A percentile compares a stretch with the other conserved stretches of the same genome.
Conservation (phyloP, 257 asterid species). For the Salvia rosmarinus region DNA sequence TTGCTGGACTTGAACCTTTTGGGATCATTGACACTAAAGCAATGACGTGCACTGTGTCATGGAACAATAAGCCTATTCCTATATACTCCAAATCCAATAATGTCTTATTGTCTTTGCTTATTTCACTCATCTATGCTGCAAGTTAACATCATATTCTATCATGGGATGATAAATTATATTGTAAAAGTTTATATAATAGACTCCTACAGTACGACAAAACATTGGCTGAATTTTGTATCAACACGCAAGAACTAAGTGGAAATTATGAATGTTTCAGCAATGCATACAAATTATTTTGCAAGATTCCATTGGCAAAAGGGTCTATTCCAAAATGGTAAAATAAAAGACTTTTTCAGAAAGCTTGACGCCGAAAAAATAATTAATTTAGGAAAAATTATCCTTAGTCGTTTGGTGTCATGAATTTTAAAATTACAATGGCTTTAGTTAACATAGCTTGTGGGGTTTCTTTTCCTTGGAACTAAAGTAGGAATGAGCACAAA, state of each 20-base stretch:
- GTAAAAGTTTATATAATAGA: no score
- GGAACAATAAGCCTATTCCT: no score
- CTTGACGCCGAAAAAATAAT: neutral
- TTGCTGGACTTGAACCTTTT: no score
- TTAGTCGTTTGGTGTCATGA: neutral
- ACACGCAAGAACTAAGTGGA: neutral
- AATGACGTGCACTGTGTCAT: no score
- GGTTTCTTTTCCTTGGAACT: slow-evolving; percentile 7
- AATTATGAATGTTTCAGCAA: neutral
- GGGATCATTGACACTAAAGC: neutral
- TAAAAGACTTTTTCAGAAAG: no score
- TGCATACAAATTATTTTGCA: neutral
- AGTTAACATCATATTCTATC: no score
- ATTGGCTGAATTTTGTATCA: neutral
- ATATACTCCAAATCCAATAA: neutral
- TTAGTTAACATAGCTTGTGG: no score
- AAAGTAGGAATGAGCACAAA: slow-evolving; percentile 29
- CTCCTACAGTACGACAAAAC: neutral
- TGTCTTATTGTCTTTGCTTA: neutral
- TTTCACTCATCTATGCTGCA: no score
- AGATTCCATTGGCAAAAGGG: neutral
- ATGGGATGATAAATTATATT: neutral
- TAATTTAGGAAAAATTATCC: neutral
- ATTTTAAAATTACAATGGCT: neutral
- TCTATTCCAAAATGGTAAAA: neutral